These are phyloP conservation scores for Phaeodactylum tricornutum DNA, from an alignment of 108 stramenopile species.

Conservation along the genomic window DNA sequence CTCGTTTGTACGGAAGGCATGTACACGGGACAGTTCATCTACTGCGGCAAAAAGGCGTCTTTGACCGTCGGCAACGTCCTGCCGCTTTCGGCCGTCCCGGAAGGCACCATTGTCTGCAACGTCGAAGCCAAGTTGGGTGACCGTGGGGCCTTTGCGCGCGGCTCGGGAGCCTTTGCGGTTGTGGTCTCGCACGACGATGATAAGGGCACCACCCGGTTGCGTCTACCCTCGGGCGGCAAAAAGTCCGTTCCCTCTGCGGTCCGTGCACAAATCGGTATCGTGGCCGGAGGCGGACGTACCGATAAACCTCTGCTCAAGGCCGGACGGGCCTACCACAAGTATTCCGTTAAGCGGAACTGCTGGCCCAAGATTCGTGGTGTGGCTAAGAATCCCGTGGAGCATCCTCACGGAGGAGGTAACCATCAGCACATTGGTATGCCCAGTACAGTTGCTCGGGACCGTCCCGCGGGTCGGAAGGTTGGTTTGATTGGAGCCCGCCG, in stretches of 20 bases:
- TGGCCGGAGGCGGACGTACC: slow-evolving; percentile 99
- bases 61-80: slow-evolving; percentile 95
- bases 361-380: slow-evolving; percentile 99
- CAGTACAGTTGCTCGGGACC: slow-evolving; percentile 78
- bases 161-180: slow-evolving; percentile 96
- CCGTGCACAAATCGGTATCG: slow-evolving; percentile 97
- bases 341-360: slow-evolving; percentile 99
- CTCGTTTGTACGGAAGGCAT: slow-evolving; percentile 97
- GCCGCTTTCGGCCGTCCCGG: slow-evolving; percentile 87
- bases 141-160: slow-evolving; percentile 93
- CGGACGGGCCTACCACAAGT: slow-evolving; percentile 99
- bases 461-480: slow-evolving; percentile 96
- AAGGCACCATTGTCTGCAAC: slow-evolving; percentile 99
- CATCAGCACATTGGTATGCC: slow-evolving; percentile 99
- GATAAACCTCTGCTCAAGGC: slow-evolving; percentile 99
- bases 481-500: slow-evolving; percentile 98
- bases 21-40: slow-evolving; percentile 99
- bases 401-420: slow-evolving; percentile 99
- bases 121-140: slow-evolving; percentile 92
- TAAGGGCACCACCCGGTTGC: slow-evolving; percentile 96
- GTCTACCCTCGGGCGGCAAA: slow-evolving; percentile 98
- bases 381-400: slow-evolving; percentile 99
- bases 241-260: slow-evolving; percentile 90
- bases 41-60: slow-evolving; percentile 98
- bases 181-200: slow-evolving; percentile 98